A percentile compares a stretch with the other conserved stretches of the same genome.
phyloP scores from a whole-genome alignment of 768 basidiomycete genomes.

The Rhodosporidiobolus odoratus region DNA sequence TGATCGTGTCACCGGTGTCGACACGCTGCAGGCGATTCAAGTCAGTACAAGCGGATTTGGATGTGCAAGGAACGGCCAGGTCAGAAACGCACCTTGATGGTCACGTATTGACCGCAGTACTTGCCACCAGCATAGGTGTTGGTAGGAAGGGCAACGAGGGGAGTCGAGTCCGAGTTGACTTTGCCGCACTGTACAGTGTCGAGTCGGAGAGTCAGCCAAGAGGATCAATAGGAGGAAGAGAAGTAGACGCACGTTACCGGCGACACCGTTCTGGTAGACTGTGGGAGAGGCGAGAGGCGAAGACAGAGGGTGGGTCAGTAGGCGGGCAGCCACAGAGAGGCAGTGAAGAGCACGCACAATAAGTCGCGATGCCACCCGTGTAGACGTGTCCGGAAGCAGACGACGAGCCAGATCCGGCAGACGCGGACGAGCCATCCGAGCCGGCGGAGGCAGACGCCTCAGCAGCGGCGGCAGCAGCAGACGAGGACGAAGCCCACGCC shows the following conservation, averaged over 20 bases:
- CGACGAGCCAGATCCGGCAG: neutral
- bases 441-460: neutral
- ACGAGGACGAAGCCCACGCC: slow-evolving; percentile 22
- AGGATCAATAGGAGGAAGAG: neutral
- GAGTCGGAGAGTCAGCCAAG: neutral
- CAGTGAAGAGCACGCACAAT: neutral
- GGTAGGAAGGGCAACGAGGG: slow-evolving; percentile 34
- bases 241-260: slow-evolving; percentile 7
- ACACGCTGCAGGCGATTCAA: too few species aligned
- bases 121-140: slow-evolving; percentile 26
- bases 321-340: neutral
- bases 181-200: slow-evolving; percentile 15
- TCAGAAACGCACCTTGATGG: too few species aligned
- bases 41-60: too few species aligned
- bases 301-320: neutral
- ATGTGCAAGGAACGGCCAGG: too few species aligned
- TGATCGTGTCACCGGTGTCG: slow-evolving; percentile 30
- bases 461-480: slow-evolving; percentile 18
- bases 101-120: slow-evolving; percentile 37
- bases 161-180: slow-evolving; percentile 10
- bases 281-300: neutral
- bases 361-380: slow-evolving; percentile 28
- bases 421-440: neutral
- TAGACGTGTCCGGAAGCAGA: slow-evolving; percentile 2
- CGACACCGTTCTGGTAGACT: slow-evolving; percentile 27